These are phyloP conservation scores for Lichtheimia corymbifera DNA, from an alignment of 371 early-diverging fungal genomes.

Conservation along the genomic window DNA sequence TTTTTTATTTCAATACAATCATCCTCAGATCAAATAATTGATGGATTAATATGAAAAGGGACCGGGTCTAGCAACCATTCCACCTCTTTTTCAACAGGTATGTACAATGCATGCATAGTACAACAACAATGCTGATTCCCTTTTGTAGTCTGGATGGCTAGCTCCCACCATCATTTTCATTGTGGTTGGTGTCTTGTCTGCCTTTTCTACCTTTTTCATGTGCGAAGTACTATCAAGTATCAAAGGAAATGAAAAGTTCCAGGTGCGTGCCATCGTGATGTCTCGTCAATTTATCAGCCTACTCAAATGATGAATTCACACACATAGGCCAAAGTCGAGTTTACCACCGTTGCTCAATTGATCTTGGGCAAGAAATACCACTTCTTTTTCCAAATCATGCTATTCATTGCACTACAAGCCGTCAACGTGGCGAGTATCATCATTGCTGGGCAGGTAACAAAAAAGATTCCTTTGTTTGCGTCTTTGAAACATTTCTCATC, in stretches of 20 bases:
- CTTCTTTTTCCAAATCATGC: constrained; percentile 50
- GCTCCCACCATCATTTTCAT: constrained; percentile 49
- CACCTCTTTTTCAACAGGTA: constrained; percentile 46
- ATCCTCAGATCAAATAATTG: too few relatives aligned
- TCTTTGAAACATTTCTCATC: background rate
- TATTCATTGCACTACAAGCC: constrained; percentile 61
- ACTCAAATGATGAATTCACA: background rate
- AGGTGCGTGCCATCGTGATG: constrained; percentile 26
- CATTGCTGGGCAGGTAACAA: constrained; percentile 54
- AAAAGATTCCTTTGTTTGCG: background rate
- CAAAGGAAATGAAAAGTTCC: constrained; percentile 73
- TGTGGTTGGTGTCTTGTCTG: constrained; percentile 46
- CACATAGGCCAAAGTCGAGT: constrained; percentile 50
- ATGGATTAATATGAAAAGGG: constrained; percentile 20
- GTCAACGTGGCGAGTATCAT: constrained; percentile 64
- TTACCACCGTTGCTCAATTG: constrained; percentile 58
- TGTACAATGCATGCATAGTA: background rate
- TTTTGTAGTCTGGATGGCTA: constrained; percentile 41
- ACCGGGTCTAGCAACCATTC: constrained; percentile 47
- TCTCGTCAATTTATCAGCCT: background rate
- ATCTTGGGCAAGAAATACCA: constrained; percentile 58
- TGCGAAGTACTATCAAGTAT: constrained; percentile 80
- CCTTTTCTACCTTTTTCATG: constrained; percentile 65
- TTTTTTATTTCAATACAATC: too few relatives aligned
- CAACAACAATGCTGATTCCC: background rate